Percentiles rank a stretch among this genome's conserved stretches.
These are phyloP conservation scores for Populus ilicifolia DNA, from an alignment of 345 rosid species.

Conservation along the genomic window DNA sequence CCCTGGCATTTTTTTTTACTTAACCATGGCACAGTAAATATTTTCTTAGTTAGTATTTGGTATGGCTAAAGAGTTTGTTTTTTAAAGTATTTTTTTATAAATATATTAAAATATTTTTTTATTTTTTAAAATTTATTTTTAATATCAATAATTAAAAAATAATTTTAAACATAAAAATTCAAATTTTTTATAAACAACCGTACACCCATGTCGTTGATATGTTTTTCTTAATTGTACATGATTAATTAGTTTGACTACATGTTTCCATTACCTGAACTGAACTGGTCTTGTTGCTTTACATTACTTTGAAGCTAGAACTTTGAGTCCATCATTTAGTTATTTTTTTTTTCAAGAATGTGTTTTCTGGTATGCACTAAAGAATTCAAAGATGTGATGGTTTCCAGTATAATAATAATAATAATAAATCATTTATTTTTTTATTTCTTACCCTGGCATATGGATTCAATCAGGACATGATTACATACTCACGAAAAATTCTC, in stretches of 20 bases:
- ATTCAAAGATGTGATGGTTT: not conserved
- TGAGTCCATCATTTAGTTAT: not conserved
- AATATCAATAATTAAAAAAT: too few species aligned
- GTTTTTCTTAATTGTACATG: not conserved
- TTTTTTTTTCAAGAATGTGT: not conserved
- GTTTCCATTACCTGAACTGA: not conserved
- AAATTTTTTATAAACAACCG: too few species aligned
- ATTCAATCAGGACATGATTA: not conserved
- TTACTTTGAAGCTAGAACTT: not conserved
- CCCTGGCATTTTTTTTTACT: not conserved
- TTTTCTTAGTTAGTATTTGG: too few species aligned
- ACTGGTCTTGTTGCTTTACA: not conserved
- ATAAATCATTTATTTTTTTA: not conserved
- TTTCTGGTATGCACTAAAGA: too few species aligned
- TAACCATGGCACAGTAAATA: too few species aligned
- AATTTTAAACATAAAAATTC: too few species aligned
- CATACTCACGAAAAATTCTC: not conserved
- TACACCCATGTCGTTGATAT: too few species aligned
- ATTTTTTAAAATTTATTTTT: too few species aligned
- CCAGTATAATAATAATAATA: not conserved
- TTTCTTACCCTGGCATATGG: not conserved
- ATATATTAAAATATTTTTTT: too few species aligned
- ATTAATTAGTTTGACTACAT: not conserved
- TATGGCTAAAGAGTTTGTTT: too few species aligned
- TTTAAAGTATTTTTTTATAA: too few species aligned